Conservation (phyloP, 768 basidiomycete genomes). For the Tricholoma sp. region DNA sequence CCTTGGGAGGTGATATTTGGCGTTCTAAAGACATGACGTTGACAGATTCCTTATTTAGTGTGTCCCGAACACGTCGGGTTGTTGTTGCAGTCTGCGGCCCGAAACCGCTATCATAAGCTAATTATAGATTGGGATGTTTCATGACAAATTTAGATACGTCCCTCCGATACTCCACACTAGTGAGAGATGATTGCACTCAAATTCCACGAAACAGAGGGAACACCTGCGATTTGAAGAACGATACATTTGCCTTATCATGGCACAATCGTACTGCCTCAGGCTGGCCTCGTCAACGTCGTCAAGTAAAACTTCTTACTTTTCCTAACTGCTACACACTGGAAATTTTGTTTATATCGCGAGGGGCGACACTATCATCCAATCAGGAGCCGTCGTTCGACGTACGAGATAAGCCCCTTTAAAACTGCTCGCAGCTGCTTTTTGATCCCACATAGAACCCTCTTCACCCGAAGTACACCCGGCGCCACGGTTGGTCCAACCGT, state of each 20-base stretch:
- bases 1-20: too few relatives aligned
- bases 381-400: not conserved
- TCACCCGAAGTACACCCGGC: not conserved
- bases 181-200: too few relatives aligned
- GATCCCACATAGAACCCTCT: not conserved
- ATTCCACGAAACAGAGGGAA: not conserved
- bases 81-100: too few relatives aligned
- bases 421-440: not conserved
- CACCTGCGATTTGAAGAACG: not conserved
- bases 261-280: not conserved
- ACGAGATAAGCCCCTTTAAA: not conserved
- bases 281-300: not conserved
- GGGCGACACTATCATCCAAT: not conserved
- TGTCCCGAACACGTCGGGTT: too few relatives aligned
- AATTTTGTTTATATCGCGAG: too few relatives aligned
- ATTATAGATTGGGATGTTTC: too few relatives aligned
- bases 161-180: too few relatives aligned
- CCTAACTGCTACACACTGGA: not conserved
- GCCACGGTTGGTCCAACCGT: not conserved
- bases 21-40: too few relatives aligned
- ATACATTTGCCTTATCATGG: not conserved
- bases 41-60: too few relatives aligned
- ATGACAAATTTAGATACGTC: too few relatives aligned
- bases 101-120: too few relatives aligned
- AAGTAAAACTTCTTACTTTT: not conserved